Evolutionary conservation across 306 rosid genomes (phyloP), one percentile per base, ranked within the genome.

Genomic region (Dryas alaskensis): DNA sequence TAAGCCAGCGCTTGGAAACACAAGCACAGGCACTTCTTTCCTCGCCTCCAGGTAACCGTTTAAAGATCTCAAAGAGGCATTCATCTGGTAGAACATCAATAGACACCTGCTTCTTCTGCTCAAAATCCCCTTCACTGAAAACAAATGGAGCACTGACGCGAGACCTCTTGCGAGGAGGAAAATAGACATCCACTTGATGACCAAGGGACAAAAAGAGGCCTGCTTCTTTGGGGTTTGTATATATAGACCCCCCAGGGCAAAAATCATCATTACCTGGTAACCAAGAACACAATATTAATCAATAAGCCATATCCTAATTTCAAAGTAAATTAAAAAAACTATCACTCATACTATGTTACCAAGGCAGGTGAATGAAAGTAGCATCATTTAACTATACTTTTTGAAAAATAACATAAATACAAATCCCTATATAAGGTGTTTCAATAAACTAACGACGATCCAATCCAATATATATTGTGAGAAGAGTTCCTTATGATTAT

Each of bases 1-100:
- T 80, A 89, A 95, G 99, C 99, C 98, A 95, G 57, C 83, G 90
- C 82, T 86, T 95, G 59, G 99, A 92, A 80, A 95, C 98, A 45
- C 85, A 74, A 54, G 99, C 87, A 40, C 96, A 87, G 4, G 85
- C 50, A 62, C 91, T 86, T 85, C 90, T 90, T 70, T 86, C 99
- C 82, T 85, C 86, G 37, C 91, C 95, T 10, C 81, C 88, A 39
- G 96, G 87, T 85, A 95, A 86, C 81, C 98, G 85, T 73, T 94
- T 90, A 72, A 95, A 88, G 82, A 95, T 89, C 86, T 95, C 99
- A 57, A 95, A 88, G 60, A 95, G 89, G 80, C 99, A 95, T 40
- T 92, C 99, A 71, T 95, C 98, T 0, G 98, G 99, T 66, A 95
- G 78, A 77, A 85, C 73, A 71, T 90, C 96, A 10, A 95, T 85